Base-by-base conservation (phyloP, 208 protist genomes). In the Strigomonas galati region DNA sequence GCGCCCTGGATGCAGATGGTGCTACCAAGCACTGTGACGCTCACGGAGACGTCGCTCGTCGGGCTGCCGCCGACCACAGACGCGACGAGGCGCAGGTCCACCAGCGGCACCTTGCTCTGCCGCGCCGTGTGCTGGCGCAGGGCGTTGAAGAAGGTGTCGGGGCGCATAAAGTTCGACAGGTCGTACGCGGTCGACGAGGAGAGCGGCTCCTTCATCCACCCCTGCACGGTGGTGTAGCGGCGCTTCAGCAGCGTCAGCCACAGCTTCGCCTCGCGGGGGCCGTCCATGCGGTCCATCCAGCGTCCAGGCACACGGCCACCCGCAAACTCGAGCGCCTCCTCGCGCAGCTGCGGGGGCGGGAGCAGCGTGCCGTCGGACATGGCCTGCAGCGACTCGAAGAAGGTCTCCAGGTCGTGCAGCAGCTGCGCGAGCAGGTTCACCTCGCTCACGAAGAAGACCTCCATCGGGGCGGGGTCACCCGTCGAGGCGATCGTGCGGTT, bases 131-230 rank as follows among this genome's bases (percentile, higher is more conserved):
- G 78, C 82, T 98, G 93, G 2, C 95, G 91, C 32, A 99, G 74
- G 4, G 97, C 95, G 71, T 98, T 98, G 61, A 99, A 85, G 74
- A 98, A 98, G 49, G 94, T 95, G 43, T 88, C 66, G 9, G 97
- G 97, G 1, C 91, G 88, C 66, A 98, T 90, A 58, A 98, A 74
- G 60, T 91, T 71, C 24, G 76, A 70, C 14, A 98, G 72, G 63
- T 94, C 77, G 65, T 98, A 85, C 15, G 54, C 65, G 15, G 32
- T 67, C 1, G 92, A 80, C 9, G 87, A 57, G 40, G 79, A 79
- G 62, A 85, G 62, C 40, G 71, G 37, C 23, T 57, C 48, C 76
- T 74, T 87, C 58, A 70, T 44, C 63, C 69, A 70, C 19, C 43
- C 67, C 52, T 82, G 44, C 31, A 88, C 78, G 5, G 71, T 81